A percentile compares a stretch with the other conserved stretches of the same genome.
These are phyloP conservation scores for Ulota crispa DNA, from an alignment of 225 moss, liverwort and hornwort species.

Conservation along the genomic window DNA sequence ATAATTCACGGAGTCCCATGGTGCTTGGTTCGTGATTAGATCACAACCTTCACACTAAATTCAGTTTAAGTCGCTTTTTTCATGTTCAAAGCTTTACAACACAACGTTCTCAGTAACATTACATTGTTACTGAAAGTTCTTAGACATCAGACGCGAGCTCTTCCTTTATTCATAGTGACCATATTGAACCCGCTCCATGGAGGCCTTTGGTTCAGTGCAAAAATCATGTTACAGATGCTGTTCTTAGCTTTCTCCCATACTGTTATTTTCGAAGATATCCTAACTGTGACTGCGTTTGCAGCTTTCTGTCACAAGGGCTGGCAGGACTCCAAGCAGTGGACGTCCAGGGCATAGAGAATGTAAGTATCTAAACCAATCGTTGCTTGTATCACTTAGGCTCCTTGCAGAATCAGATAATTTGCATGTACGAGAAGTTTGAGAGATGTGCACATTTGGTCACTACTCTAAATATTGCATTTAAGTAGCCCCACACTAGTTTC, in stretches of 20 bases:
- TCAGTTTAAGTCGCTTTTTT: not conserved
- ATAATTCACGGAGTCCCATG: not conserved
- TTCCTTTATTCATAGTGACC: not conserved
- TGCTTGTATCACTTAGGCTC: not conserved
- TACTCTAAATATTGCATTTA: no score
- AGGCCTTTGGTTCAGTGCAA: not conserved
- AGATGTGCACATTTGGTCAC: not conserved
- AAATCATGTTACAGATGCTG: not conserved
- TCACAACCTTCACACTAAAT: not conserved
- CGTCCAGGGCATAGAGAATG: slow-evolving; percentile 88
- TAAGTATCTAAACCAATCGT: slow-evolving; percentile 23
- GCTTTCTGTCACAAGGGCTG: slow-evolving; percentile 85
- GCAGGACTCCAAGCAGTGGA: slow-evolving; percentile 83
- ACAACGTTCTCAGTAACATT: not conserved
- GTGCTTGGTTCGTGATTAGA: not conserved
- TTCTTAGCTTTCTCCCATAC: not conserved
- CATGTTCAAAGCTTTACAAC: not conserved
- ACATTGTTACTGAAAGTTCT: not conserved
- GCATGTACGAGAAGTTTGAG: not conserved
- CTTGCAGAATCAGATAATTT: not conserved
- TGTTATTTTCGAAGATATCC: not conserved
- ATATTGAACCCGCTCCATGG: not conserved
- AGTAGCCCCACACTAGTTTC: no score
- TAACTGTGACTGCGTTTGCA: slow-evolving; percentile 26
- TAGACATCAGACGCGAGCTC: not conserved